phyloP scores from a whole-genome alignment of 139 green algal genomes.

The Auxenochlorella protothecoides region DNA sequence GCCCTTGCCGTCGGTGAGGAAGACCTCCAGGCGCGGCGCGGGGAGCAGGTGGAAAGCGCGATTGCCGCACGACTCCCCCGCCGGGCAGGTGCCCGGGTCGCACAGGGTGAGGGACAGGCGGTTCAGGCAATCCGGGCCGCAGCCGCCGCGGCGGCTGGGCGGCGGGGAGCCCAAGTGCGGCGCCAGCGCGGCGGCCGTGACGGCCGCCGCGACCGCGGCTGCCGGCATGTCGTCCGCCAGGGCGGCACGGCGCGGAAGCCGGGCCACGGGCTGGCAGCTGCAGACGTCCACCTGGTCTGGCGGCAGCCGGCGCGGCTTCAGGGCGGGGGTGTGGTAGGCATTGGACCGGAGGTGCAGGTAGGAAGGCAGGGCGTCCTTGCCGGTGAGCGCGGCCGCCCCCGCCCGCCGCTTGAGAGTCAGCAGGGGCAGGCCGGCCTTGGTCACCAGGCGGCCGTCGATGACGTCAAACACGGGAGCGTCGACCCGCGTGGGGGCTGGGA shows the following conservation, averaged over 20 bases:
- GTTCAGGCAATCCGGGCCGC: conserved; percentile 53
- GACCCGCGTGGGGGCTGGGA: too few species aligned
- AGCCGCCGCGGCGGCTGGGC: conserved; percentile 22
- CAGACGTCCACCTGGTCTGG: not conserved
- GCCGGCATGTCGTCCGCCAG: not conserved
- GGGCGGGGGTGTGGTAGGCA: not conserved
- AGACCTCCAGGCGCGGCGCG: conserved; percentile 51
- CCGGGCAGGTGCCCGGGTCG: conserved; percentile 63
- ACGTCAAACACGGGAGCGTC: too few species aligned
- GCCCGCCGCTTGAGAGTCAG: too few species aligned
- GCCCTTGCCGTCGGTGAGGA: conserved; percentile 58
- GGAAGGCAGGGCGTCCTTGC: too few species aligned
- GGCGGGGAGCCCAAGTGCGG: conserved; percentile 1
- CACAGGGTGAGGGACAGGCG: conserved; percentile 59
- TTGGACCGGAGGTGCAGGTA: too few species aligned
- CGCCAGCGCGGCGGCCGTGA: not conserved
- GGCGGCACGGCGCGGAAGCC: too few species aligned
- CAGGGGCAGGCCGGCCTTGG: too few species aligned
- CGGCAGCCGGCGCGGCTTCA: not conserved
- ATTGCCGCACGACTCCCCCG: conserved; percentile 64
- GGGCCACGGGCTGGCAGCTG: too few species aligned
- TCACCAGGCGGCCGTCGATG: too few species aligned
- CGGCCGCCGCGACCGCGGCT: not conserved
- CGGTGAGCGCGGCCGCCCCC: too few species aligned
- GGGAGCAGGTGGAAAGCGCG: conserved; percentile 56